A percentile compares a stretch with the other conserved stretches of the same genome.
These are phyloP conservation scores for Chlorella sp. DNA, from an alignment of 139 green algal genomes.

Conservation along the genomic window DNA sequence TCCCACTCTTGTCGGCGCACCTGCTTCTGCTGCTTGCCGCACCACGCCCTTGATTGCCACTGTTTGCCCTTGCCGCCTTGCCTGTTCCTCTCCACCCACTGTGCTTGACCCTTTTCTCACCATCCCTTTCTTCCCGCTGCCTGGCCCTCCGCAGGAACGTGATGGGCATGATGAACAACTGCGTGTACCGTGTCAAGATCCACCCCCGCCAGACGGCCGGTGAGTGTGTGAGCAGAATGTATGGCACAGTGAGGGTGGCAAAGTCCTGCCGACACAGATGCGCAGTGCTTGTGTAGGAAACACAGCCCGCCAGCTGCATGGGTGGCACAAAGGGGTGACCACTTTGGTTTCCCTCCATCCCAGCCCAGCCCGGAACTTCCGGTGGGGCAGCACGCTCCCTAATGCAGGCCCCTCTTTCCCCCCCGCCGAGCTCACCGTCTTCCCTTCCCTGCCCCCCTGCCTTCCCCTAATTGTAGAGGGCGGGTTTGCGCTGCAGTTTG, in stretches of 20 bases:
- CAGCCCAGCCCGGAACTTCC: too few relatives aligned
- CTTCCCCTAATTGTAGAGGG: not conserved
- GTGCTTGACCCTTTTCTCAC: not conserved
- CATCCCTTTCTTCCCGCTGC: not conserved
- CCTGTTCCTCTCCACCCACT: not conserved
- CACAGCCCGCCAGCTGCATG: not conserved
- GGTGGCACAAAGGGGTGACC: too few relatives aligned
- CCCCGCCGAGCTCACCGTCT: not conserved
- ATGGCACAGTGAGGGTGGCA: too few relatives aligned
- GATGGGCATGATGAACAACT: conserved; percentile 99
- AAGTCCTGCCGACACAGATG: too few relatives aligned
- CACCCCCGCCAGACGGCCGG: conserved; percentile 24
- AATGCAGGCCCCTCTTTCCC: not conserved
- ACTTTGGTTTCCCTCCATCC: too few relatives aligned
- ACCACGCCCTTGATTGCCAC: too few relatives aligned
- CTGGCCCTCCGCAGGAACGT: conserved; percentile 88
- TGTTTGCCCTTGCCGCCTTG: not conserved
- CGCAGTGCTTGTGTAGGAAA: not conserved
- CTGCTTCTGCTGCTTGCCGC: too few relatives aligned
- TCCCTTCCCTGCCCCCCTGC: not conserved
- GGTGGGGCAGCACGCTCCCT: too few relatives aligned
- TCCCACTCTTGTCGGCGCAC: too few relatives aligned
- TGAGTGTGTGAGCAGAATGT: not conserved
- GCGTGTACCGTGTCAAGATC: conserved; percentile 67
- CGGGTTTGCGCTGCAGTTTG: conserved; percentile 67